Evolutionary conservation across 768 basidiomycete genomes (phyloP), one percentile per base, ranked within the genome.

Genomic region (Tricholoma terreum): DNA sequence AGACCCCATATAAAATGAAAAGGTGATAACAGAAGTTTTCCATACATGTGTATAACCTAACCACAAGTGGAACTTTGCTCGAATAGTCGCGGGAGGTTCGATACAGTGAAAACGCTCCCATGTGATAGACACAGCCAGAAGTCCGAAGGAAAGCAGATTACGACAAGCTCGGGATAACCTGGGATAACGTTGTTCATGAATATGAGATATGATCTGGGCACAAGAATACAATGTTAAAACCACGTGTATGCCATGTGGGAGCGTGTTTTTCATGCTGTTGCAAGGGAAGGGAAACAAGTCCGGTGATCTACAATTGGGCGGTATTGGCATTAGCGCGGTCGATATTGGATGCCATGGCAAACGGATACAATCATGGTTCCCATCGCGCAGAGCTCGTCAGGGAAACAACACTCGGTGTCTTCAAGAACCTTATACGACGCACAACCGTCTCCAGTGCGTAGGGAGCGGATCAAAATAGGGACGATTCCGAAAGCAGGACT

Each of bases 181-280:
- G 56, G 54, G 49, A 56, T 45, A 55, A 60, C 38, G 11, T 19
- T 33, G 31, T 53, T 27, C 55, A 56, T 55, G 57, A 60, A 55
- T 62, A 64, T 48, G n/a, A 36, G 46, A 52, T 38, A 48, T 50
- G 54, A 54, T 46, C 45, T 46, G 27, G 46, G 27, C 30, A 49
- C 27, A n/a, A 43, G 48, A 38, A 9, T 42, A 14, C 34, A 42
- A 51, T 52, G 33, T 34, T 15, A 40, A 34, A 57, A 48, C 55
- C 61, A 61, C 60, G 61, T 65, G 60, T 50, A 45, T 59, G 11
- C 54, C 58, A 57, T 56, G 53, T 50, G 54, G 30, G 45, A 48
- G 21, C 43, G 31, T 48, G n/a, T 36, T 48, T 55, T 58, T 45
- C 19, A 50, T 46, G 22, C 21, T n/a, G 55, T 50, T 35, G 36